Percentiles rank a stretch among this genome's conserved stretches.
Conservation (phyloP, 2,329 filamentous ascomycete species). For the Ophidiomyces ophidiicola region DNA sequence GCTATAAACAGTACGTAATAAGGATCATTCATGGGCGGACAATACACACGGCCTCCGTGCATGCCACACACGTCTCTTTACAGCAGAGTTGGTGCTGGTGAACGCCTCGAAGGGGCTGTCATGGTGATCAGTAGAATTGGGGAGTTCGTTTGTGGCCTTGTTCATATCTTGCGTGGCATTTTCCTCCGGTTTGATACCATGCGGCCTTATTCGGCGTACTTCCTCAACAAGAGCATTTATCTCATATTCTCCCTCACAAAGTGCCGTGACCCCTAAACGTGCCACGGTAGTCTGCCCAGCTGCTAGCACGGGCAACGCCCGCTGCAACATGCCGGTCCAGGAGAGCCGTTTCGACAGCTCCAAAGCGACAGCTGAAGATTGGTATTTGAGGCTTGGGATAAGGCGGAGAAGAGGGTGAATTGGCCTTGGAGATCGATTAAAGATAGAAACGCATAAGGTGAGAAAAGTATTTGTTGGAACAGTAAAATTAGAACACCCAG, state of each 20-base stretch:
- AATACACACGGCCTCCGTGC: slow-evolving; percentile 24
- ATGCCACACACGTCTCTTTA: slow-evolving; percentile 25
- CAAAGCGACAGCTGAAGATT: slow-evolving; percentile 58
- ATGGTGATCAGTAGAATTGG: slow-evolving; percentile 7
- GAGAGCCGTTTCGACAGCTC: slow-evolving; percentile 72
- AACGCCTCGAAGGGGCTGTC: slow-evolving; percentile 14
- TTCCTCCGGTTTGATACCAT: slow-evolving; percentile 9
- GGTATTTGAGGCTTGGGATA: slow-evolving; percentile 62
- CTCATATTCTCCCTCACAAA: slow-evolving; percentile 74
- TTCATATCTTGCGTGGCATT: background rate
- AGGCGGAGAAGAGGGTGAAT: slow-evolving; percentile 63
- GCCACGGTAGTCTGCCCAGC: slow-evolving; percentile 50
- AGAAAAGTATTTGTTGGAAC: slow-evolving; percentile 52
- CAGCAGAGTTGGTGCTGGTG: slow-evolving; percentile 12
- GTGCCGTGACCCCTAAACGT: slow-evolving; percentile 56
- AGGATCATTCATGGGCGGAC: slow-evolving; percentile 16
- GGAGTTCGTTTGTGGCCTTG: background rate
- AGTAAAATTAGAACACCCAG: slow-evolving; percentile 36
- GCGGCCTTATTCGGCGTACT: slow-evolving; percentile 41
- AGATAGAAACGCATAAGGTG: slow-evolving; percentile 56
- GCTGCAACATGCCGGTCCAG: slow-evolving; percentile 76
- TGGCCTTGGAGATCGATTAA: slow-evolving; percentile 56
- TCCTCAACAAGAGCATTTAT: slow-evolving; percentile 73
- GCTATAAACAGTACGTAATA: too few relatives aligned
- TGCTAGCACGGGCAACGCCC: slow-evolving; percentile 51